Evolutionary conservation across 371 early-diverging fungal species (phyloP), one percentile per base, ranked within the genome.

Genomic region (Mycotypha africana): DNA sequence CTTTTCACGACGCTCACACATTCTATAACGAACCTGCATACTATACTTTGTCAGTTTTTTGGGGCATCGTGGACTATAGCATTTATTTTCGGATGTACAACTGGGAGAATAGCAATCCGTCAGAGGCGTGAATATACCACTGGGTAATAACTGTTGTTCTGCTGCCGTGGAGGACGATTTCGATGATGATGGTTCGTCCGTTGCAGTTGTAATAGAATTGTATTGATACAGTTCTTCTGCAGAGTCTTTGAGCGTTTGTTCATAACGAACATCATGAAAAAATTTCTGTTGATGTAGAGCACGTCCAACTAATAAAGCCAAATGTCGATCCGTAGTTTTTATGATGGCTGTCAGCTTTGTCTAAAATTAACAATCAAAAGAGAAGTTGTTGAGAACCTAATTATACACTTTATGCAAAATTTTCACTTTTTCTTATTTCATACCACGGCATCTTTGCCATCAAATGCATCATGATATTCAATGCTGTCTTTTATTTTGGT

Each of bases 361-460:
- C 86, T 89, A 70, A 1, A 30, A 19, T 26, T 20, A 14, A 52
- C 20, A 17, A 33, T 19, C 19, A 22, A 45, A 21, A n/a, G 20
- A 15, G n/a, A 0, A n/a, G 11, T 20, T 5, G 24, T 28, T 28
- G 30, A 31, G 2, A 26, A 15, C 16, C 16, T 1, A 25, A 22
- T 32, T 41, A 24, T 28, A 20, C 5, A 43, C 15, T n/a, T n/a
- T n/a, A n/a, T n/a, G n/a, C n/a, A n/a, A n/a, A n/a, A n/a, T n/a
- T n/a, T n/a, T n/a, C n/a, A n/a, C n/a, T n/a, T n/a, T n/a, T n/a
- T n/a, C n/a, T n/a, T n/a, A n/a, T 33, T 11, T 60, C 67, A 55
- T 78, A 86, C 92, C 43, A 93, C 92, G 15, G 88, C 92, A 23
- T 90, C 87, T 47, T 74, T 70, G 21, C 93, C 95, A 35, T 82